Evolutionary conservation across 371 early-diverging fungal genomes (phyloP).

Genomic region (Zychaea mexicana): DNA sequence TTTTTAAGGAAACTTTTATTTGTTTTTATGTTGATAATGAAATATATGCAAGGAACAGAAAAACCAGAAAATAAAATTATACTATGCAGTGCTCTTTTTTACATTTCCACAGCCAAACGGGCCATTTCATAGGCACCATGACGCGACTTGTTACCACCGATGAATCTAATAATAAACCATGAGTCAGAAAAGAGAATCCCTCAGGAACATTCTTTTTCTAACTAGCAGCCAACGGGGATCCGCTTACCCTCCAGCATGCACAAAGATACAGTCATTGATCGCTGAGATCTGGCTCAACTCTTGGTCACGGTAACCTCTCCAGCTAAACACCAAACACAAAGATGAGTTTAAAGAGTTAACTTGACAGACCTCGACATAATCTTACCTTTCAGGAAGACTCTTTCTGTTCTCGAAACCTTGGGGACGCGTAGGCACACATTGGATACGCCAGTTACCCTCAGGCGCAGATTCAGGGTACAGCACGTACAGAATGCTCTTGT

Average conservation of each 20-base stretch:
- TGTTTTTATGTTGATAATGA: too few relatives aligned
- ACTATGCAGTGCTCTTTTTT: constrained; percentile 6
- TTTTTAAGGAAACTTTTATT: too few relatives aligned
- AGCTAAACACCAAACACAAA: constrained; percentile 34
- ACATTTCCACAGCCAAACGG: constrained; percentile 47
- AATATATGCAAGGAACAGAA: too few relatives aligned
- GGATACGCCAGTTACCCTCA: constrained; percentile 73
- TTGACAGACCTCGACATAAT: neutral
- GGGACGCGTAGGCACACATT: constrained; percentile 77
- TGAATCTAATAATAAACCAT: constrained; percentile 63
- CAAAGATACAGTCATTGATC: constrained; percentile 89
- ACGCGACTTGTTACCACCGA: constrained; percentile 65
- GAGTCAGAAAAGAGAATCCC: neutral
- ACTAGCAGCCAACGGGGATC: too few relatives aligned
- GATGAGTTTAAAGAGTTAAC: neutral
- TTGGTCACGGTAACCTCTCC: constrained; percentile 95
- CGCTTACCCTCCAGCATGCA: constrained; percentile 87
- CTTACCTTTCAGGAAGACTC: constrained; percentile 80
- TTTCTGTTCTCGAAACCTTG: constrained; percentile 88
- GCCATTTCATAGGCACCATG: constrained; percentile 55
- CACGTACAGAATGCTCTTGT: constrained; percentile 70
- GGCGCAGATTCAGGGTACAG: constrained; percentile 72
- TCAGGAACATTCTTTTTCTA: neutral
- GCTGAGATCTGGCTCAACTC: constrained; percentile 78
- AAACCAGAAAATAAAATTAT: too few relatives aligned